These are phyloP conservation scores for Macrophomina phaseolina DNA, from an alignment of 2,329 filamentous ascomycete species.

Conservation along the genomic window DNA sequence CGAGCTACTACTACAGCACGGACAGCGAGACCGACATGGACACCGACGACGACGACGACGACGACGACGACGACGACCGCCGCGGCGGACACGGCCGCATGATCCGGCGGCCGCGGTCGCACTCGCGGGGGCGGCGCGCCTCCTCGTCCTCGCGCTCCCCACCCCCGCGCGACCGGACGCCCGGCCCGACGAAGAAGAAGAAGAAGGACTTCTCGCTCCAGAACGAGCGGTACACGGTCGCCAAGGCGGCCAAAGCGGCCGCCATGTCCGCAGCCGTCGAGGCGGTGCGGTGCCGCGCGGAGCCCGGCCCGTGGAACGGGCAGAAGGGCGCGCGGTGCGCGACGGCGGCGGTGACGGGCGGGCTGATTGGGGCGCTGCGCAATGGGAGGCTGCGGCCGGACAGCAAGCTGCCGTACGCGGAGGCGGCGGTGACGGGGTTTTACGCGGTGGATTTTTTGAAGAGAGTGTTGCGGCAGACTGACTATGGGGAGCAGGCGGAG, in stretches of 20 bases:
- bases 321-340: background rate
- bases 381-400: background rate
- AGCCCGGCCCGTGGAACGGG: conserved; percentile 3
- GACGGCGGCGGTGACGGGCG: background rate
- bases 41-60: background rate
- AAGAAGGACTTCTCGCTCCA: background rate
- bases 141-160: background rate
- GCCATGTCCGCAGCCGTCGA: background rate
- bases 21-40: background rate
- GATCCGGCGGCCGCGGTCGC: background rate
- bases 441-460: background rate
- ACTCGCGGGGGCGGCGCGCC: background rate
- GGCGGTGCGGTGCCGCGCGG: background rate
- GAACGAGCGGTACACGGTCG: background rate
- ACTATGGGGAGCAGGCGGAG: background rate
- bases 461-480: background rate
- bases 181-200: background rate
- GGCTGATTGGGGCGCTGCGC: background rate
- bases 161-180: background rate
- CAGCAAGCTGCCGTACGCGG: background rate
- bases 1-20: background rate
- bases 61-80: background rate
- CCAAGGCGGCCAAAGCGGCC: background rate
- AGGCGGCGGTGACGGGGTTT: background rate
- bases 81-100: background rate